A percentile compares a stretch with the other conserved stretches of the same genome.
These are phyloP conservation scores for Saxispiralis lemnorum DNA, from an alignment of 495 filamentous ascomycete genomes.

Conservation along the genomic window DNA sequence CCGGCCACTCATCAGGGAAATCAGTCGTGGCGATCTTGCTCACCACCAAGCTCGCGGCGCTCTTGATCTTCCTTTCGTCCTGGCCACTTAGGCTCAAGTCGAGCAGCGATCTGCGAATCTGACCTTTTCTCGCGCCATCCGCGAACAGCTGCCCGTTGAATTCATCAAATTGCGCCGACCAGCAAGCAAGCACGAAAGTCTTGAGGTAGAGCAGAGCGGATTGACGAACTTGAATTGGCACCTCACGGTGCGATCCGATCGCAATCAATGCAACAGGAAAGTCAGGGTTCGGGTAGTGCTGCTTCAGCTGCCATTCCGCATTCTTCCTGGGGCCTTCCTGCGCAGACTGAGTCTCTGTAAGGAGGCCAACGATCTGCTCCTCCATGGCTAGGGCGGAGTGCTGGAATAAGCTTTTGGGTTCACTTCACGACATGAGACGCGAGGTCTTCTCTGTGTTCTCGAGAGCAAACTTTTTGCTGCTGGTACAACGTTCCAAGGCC, in stretches of 20 bases:
- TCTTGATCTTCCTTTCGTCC: constrained; percentile 69
- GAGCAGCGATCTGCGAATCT: constrained; percentile 50
- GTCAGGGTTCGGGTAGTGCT: constrained; percentile 43
- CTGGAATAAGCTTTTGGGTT: background rate
- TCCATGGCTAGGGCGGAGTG: constrained; percentile 39
- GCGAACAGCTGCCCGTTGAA: constrained; percentile 44
- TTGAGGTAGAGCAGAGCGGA: constrained; percentile 64
- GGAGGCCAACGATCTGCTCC: constrained; percentile 63
- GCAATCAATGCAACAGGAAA: constrained; percentile 53
- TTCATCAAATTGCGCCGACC: constrained; percentile 52
- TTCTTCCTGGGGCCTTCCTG: constrained; percentile 52
- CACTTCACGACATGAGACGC: background rate
- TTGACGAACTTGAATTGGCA: constrained; percentile 60
- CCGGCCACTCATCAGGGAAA: constrained; percentile 86
- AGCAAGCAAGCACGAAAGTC: constrained; percentile 60
- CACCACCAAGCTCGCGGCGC: constrained; percentile 72
- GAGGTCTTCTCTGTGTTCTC: too few species aligned
- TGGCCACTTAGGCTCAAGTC: constrained; percentile 58
- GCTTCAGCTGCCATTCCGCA: constrained; percentile 59
- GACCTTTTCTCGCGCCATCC: constrained; percentile 50
- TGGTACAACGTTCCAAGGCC: too few species aligned
- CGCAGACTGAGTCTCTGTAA: constrained; percentile 60
- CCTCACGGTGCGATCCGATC: constrained; percentile 54
- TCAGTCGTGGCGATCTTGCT: constrained; percentile 88
- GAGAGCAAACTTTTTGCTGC: too few species aligned